phyloP scores from a whole-genome alignment of 805 yeast genomes.

The Tetrapisispora namnaoensis region DNA sequence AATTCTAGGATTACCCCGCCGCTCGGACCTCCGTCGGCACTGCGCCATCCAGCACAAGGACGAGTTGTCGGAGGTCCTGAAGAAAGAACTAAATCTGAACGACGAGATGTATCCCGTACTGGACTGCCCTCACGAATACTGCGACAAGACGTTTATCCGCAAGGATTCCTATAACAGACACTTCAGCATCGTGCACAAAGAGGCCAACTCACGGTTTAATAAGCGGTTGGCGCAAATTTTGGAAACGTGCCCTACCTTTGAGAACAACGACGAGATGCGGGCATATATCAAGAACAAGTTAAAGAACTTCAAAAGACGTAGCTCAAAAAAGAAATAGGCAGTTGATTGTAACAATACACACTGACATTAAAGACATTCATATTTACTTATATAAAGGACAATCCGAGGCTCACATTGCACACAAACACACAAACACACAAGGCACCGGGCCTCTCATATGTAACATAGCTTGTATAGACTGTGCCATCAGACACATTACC shows the following conservation, averaged over 20 bases:
- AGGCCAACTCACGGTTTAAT: slow-evolving; percentile 33
- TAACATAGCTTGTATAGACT: no score
- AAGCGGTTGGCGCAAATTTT: slow-evolving; percentile 24
- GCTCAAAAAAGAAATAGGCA: background rate
- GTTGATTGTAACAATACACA: background rate
- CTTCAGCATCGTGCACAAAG: slow-evolving; percentile 39
- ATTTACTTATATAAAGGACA: no score
- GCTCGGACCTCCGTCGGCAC: slow-evolving; percentile 42
- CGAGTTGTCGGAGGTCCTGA: slow-evolving; percentile 21
- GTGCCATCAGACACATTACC: no score
- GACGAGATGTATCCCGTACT: slow-evolving; percentile 25
- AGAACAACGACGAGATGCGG: slow-evolving; percentile 1
- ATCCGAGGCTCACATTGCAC: no score
- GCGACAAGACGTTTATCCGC: slow-evolving; percentile 42
- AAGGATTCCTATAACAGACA: slow-evolving; percentile 48
- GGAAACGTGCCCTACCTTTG: slow-evolving; percentile 15
- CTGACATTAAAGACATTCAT: background rate
- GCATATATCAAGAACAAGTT: slow-evolving; percentile 8
- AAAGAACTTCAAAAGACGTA: slow-evolving; percentile 4
- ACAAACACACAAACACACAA: no score
- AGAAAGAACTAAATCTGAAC: slow-evolving; percentile 20
- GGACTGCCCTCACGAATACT: slow-evolving; percentile 28
- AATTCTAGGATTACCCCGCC: slow-evolving; percentile 38
- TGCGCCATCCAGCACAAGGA: slow-evolving; percentile 38
- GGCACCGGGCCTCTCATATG: no score